Evolutionary conservation across 2,329 filamentous ascomycete species (phyloP).

Genomic region (Tolypocladium inflatum): DNA sequence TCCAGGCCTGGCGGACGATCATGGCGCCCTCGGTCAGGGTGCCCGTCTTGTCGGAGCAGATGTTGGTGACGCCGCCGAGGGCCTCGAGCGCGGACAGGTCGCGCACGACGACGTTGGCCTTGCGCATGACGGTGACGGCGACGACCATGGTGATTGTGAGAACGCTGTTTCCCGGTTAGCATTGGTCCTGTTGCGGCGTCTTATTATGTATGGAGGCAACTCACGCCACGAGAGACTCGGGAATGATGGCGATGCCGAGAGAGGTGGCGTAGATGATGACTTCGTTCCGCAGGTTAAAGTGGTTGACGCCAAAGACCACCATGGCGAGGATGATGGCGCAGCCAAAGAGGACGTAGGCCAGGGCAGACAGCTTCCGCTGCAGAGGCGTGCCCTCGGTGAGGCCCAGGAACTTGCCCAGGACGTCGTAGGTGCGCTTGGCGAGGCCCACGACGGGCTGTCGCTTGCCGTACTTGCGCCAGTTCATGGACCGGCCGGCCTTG

Average conservation of each 20-base stretch:
- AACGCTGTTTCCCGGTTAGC: constrained; percentile 29
- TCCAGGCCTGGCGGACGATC: constrained; percentile 59
- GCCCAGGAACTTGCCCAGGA: constrained; percentile 49
- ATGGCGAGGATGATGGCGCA: constrained; percentile 52
- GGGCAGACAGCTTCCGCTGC: constrained; percentile 66
- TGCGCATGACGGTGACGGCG: constrained; percentile 54
- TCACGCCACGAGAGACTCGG: constrained; percentile 54
- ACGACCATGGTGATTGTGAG: constrained; percentile 63
- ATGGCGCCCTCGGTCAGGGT: constrained; percentile 61
- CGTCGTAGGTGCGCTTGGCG: constrained; percentile 35
- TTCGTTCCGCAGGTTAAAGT: constrained; percentile 39
- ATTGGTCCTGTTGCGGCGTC: neutral
- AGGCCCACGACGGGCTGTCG: constrained; percentile 37
- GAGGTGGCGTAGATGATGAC: constrained; percentile 50
- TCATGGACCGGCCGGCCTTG: constrained; percentile 45
- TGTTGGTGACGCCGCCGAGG: constrained; percentile 61
- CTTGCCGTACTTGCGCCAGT: constrained; percentile 43
- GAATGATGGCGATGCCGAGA: constrained; percentile 52
- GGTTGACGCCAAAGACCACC: constrained; percentile 48
- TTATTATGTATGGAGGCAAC: constrained; percentile 10
- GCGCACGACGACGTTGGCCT: constrained; percentile 54
- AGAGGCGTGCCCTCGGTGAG: constrained; percentile 63
- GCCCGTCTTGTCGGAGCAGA: constrained; percentile 67
- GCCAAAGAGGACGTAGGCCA: constrained; percentile 68
- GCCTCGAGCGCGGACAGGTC: constrained; percentile 60